Evolutionary conservation across 106 monocot genomes (phyloP), one percentile per base, ranked within the genome.

Genomic region (Acanthochlamys bracteata): DNA sequence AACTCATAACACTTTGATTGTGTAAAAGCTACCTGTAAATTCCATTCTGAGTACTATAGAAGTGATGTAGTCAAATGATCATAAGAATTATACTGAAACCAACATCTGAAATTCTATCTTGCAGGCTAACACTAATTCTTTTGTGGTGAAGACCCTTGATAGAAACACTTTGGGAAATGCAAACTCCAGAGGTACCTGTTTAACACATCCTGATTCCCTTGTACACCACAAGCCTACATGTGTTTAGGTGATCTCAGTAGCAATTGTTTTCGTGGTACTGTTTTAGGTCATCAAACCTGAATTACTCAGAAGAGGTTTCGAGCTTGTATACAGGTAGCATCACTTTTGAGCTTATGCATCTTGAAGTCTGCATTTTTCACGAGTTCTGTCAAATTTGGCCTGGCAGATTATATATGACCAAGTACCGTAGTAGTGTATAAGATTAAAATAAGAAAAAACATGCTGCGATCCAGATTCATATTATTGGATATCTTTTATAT

Each of bases 91-190:
- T 33, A 33, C 33, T 33, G 33, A 6, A 33, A 33, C 33, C 33
- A 49, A 49, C 49, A 14, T 49, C 49, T 49, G 49, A 10, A 49
- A 49, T 41, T 24, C 24, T 59, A 12, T 57, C 66, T 63, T 84
- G 61, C 82, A 99, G 98, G 98, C 88, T 26, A 70, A 82, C 56
- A 76, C 69, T 24, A 73, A 79, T 21, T 86, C 74, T 51, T 99
- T 92, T 80, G 92, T 99, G 8, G 83, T 89, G 55, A 92, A 82
- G 79, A 99, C 98, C 42, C 79, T 99, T 53, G 88, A 99, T 52
- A 80, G 96, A 88, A 85, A 85, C 82, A 49, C 88, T 98, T 25
- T 91, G 96, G 96, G 96, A 98, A 74, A 91, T 98, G 85, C 96
- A 98, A 77, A 98, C 96, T 64, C 96, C 96, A 64, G 91, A 98